phyloP scores from a whole-genome alignment of 768 basidiomycete genomes.

The Lactifluus pinguis region DNA sequence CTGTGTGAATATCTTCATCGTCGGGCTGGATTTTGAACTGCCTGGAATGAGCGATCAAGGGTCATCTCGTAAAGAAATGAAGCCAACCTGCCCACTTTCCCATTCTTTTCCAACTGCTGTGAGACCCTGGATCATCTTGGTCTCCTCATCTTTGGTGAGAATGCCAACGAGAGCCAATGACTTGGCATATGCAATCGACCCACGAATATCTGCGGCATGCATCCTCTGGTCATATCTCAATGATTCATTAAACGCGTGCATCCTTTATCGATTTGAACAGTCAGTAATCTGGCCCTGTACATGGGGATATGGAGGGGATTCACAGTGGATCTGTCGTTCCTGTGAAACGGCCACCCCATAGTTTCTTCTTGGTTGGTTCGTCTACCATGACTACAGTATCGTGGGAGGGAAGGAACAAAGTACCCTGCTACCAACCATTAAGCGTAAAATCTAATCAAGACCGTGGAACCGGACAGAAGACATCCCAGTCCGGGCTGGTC shows the following conservation, averaged over 20 bases:
- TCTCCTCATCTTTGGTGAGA: conserved; percentile 66
- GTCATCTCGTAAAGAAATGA: not conserved
- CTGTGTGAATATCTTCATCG: conserved; percentile 98
- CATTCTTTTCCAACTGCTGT: conserved; percentile 75
- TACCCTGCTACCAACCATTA: too few relatives aligned
- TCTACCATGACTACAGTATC: conserved; percentile 27
- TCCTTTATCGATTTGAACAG: conserved; percentile 37
- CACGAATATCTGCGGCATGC: conserved; percentile 84
- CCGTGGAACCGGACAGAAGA: too few relatives aligned
- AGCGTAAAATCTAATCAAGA: too few relatives aligned
- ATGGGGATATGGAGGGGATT: conserved; percentile 21
- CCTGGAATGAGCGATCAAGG: not conserved
- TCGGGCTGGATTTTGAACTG: conserved; percentile 76
- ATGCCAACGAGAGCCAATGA: conserved; percentile 75
- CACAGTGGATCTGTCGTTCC: conserved; percentile 83
- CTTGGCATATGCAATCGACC: conserved; percentile 95
- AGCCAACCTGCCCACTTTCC: conserved; percentile 60
- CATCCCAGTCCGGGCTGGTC: not conserved
- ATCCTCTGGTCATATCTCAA: conserved; percentile 91
- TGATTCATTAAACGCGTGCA: conserved; percentile 98
- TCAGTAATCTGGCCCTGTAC: conserved; percentile 15
- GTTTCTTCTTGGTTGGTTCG: conserved; percentile 54
- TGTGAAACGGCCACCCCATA: conserved; percentile 86
- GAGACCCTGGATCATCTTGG: conserved; percentile 65
- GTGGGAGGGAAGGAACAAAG: not conserved